These are phyloP conservation scores for Colletotrichum melonis DNA, from an alignment of 2,329 filamentous ascomycete species.

Conservation along the genomic window DNA sequence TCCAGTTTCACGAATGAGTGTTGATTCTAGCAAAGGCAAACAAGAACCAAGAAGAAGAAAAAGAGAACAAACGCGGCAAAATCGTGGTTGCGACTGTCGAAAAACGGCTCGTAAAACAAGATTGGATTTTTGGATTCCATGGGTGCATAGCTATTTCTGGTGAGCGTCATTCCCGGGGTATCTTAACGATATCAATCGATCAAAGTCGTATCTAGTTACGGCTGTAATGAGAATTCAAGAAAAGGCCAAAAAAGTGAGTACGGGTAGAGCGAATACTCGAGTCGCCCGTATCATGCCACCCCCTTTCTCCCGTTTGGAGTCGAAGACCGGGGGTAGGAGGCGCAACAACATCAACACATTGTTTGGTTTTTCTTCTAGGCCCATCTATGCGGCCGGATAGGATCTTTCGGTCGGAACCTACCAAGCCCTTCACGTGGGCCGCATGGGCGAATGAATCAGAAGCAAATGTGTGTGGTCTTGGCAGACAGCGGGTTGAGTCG, in stretches of 20 bases:
- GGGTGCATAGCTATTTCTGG: neutral
- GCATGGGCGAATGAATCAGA: constrained; percentile 15
- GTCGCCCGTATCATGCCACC: neutral
- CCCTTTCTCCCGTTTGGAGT: constrained; percentile 5
- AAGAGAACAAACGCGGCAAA: neutral
- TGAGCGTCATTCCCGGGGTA: neutral
- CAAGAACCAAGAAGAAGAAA: neutral
- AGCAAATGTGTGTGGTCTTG: neutral
- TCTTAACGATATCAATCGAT: neutral
- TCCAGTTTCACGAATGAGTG: no score
- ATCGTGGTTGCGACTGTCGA: neutral
- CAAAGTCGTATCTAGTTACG: neutral
- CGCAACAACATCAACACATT: neutral
- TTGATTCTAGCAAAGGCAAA: neutral
- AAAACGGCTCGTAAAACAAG: neutral
- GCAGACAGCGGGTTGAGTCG: constrained; percentile 19
- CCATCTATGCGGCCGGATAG: neutral
- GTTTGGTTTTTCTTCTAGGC: neutral
- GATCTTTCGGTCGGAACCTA: neutral
- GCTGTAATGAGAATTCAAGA: neutral
- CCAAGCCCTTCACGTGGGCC: constrained; percentile 30
- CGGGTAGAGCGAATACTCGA: neutral
- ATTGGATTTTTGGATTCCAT: no score
- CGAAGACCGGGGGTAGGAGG: neutral
- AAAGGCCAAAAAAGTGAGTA: no score